phyloP scores from a whole-genome alignment of 345 rosid genomes.

The Viola odorata region DNA sequence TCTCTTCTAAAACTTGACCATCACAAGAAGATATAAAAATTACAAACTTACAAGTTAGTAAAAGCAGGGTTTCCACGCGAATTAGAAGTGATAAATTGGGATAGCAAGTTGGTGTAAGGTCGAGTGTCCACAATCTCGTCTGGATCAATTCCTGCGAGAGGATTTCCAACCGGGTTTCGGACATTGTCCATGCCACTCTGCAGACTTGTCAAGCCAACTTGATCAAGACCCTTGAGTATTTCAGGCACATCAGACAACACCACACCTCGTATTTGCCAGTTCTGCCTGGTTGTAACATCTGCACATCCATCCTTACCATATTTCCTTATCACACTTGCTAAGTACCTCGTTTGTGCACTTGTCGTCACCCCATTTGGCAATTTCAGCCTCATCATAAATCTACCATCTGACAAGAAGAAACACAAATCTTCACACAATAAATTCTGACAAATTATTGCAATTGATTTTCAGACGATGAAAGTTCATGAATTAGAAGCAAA shows the following conservation, averaged over 20 bases:
- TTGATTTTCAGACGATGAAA: background rate
- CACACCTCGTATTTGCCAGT: constrained; percentile 96
- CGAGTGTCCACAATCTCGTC: constrained; percentile 83
- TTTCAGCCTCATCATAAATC: constrained; percentile 97
- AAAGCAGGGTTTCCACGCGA: constrained; percentile 63
- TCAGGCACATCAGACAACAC: constrained; percentile 84
- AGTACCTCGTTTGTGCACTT: constrained; percentile 72
- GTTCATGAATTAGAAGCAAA: background rate
- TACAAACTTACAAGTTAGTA: constrained; percentile 59
- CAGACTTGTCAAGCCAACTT: constrained; percentile 77
- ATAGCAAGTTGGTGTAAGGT: constrained; percentile 69
- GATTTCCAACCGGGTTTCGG: constrained; percentile 90
- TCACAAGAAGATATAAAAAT: background rate
- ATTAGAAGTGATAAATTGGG: constrained; percentile 77
- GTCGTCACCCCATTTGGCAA: constrained; percentile 95
- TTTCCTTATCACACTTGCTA: constrained; percentile 81
- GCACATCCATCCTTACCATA: constrained; percentile 94
- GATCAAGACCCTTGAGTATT: constrained; percentile 70
- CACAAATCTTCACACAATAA: background rate
- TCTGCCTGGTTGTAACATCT: constrained; percentile 89
- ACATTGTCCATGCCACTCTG: constrained; percentile 99
- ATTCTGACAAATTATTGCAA: no score
- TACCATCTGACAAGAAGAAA: constrained; percentile 54
- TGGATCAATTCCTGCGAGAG: constrained; percentile 89
- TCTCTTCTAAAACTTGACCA: background rate